These are phyloP conservation scores for Backusella tarrabulga DNA, from an alignment of 192 early-diverging fungal species.

Conservation along the genomic window DNA sequence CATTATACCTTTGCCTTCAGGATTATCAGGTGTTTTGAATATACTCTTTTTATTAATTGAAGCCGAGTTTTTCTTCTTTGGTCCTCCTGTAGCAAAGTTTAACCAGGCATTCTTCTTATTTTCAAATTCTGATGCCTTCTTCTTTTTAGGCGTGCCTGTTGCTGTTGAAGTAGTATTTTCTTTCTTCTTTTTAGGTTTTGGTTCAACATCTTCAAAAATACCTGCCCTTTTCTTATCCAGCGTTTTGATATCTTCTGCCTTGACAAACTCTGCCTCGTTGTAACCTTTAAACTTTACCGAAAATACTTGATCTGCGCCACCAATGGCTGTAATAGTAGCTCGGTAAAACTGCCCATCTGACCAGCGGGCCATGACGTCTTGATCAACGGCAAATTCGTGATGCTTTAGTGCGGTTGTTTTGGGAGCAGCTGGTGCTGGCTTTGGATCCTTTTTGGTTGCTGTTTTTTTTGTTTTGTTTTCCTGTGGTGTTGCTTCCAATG, in stretches of 20 bases:
- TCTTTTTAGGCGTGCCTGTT: conserved; percentile 30
- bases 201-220: conserved; percentile 29
- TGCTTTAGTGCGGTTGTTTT: conserved; percentile 14
- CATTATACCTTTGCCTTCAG: conserved; percentile 64
- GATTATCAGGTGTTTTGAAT: conserved; percentile 81
- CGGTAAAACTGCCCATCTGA: conserved; percentile 67
- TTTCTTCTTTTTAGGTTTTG: conserved; percentile 7
- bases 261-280: conserved; percentile 49
- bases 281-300: conserved; percentile 66
- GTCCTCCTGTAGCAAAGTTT: conserved; percentile 57
- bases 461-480: conserved; percentile 8
- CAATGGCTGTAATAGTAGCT: conserved; percentile 58
- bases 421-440: not conserved
- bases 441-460: not conserved
- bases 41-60: conserved; percentile 69
- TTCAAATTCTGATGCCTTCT: conserved; percentile 57
- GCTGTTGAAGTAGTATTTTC: conserved; percentile 6
- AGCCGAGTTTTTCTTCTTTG: conserved; percentile 45
- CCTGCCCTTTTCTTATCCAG: conserved; percentile 42
- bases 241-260: conserved; percentile 45
- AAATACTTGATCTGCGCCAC: conserved; percentile 52
- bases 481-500: conserved; percentile 28
- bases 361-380: conserved; percentile 64
- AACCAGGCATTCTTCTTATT: conserved; percentile 77
- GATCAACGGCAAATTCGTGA: conserved; percentile 50